Evolutionary conservation across 2,329 filamentous ascomycete genomes (phyloP).

Genomic region (Hypoxylon sp.): DNA sequence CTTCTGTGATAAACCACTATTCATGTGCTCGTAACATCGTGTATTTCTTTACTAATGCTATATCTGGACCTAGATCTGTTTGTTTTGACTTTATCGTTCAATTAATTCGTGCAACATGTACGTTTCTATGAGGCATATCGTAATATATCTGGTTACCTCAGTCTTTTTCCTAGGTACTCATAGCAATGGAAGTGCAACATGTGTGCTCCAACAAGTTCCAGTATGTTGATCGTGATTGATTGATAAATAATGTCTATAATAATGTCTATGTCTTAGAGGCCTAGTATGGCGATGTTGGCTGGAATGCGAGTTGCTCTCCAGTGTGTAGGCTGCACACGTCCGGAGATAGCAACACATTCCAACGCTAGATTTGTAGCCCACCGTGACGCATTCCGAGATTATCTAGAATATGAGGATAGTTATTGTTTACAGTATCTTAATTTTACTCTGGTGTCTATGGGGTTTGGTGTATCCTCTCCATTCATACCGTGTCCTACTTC

Average conservation of each 20-base stretch:
- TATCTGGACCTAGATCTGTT: no score
- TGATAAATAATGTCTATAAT: no score
- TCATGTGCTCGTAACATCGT: neutral
- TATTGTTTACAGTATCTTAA: conserved; percentile 25
- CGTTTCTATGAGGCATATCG: neutral
- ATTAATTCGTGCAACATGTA: neutral
- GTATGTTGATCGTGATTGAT: no score
- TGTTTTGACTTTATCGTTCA: no score
- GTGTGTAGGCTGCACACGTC: neutral
- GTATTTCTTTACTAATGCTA: no score
- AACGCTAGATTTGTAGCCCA: conserved; percentile 3
- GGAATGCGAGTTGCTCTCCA: conserved; percentile 25
- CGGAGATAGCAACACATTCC: conserved; percentile 30
- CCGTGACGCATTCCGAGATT: conserved; percentile 33
- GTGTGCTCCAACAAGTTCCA: no score
- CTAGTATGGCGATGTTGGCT: conserved; percentile 19
- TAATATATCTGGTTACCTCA: neutral
- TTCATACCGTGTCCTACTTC: neutral
- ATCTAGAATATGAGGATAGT: neutral
- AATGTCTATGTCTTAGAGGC: conserved; percentile 22
- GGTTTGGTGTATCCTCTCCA: neutral
- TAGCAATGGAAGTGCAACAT: no score
- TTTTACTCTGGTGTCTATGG: conserved; percentile 8
- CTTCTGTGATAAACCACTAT: neutral
- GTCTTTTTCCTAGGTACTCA: neutral